Evolutionary conservation across 2,329 filamentous ascomycete genomes (phyloP), one percentile per base, ranked within the genome.

Genomic region (Ophiostoma pallidulum): DNA sequence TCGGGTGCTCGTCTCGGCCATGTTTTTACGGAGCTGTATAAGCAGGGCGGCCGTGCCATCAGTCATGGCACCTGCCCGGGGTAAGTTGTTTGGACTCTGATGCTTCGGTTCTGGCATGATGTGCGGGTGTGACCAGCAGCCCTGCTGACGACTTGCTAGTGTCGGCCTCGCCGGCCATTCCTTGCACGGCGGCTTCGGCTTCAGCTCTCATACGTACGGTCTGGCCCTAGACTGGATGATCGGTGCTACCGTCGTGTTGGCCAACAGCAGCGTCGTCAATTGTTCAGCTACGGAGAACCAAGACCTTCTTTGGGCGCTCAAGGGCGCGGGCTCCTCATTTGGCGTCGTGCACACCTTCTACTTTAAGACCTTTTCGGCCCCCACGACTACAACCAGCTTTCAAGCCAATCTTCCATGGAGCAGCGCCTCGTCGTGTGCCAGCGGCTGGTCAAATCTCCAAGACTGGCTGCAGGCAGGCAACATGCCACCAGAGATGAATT

Each of bases 11-110:
- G 73, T 9, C 60, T 78, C 2, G 75, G 74, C 0, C 67, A 71
- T 43, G 62, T 73, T 7, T 68, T 67, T 0, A 57, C 51, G 4
- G 62, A 68, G 51, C 56, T 73, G 4, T 66, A 62, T 41, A 56
- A 58, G 14, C 62, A 69, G 43, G 64, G 63, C 0, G 55, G 50
- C 54, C 68, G 58, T 13, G 72, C 67, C 2, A 60, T 77, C 4
- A 62, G 68, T 22, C 72, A 76, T 41, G 73, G 73, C n/a, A 73
- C 72, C 1, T 76, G 73, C 52, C 71, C 73, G 4, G 70, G 66
- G 71, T 72, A 55, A 22, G 32, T 47, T 14, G 5, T 26, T 29
- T 29, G 19, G n/a, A n/a, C n/a, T n/a, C n/a, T n/a, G n/a, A n/a
- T n/a, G n/a, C n/a, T n/a, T n/a, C n/a, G n/a, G n/a, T n/a, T n/a